Base-by-base conservation (phyloP, 805 yeast species). In the Suhomyces sp. region DNA sequence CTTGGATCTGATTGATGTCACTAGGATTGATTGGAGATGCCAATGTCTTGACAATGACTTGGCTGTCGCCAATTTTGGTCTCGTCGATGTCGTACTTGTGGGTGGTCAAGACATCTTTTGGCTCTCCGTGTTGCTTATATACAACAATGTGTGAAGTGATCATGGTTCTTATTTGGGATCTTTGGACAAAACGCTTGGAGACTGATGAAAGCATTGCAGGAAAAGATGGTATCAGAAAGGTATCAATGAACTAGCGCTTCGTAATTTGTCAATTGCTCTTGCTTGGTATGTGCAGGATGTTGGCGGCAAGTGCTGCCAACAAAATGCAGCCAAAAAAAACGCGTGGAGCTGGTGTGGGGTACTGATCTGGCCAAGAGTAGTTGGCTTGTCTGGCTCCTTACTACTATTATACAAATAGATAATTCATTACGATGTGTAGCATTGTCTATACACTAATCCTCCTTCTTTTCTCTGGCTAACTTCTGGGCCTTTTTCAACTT, bases 61-160 rank as follows among this genome's bases (percentile, higher is more conserved):
- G 55, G 55, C 78, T 67, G 22, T 68, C 63, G 13, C 62, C 61
- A 35, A 83, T 72, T 47, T 78, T 73, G 7, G 64, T 65, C 47
- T 77, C 80, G 49, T 78, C 80, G 48, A 85, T 72, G 36, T 77
- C 71, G 61, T 80, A 82, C 2, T 76, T 65, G 60, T 83, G 86
- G 15, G 84, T 74, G 48, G 72, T 71, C 50, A 85, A 71, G 2
- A 78, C 83, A 35, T 82, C 83, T 22, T 68, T 58, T 1, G 90
- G 90, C 41, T 80, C 85, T 17, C 96, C 96, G 63, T 88, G 86
- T 13, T 76, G 69, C 6, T 85, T 70, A 65, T 86, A 89, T 22
- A 87, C 79, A 38, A 88, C 83, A 7, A 94, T 88, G 59, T 81
- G 82, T 0, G 90, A 80, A 17, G 85, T 74, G 49, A 76, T 67